phyloP scores from a whole-genome alignment of 139 green algal species.

The Gonium pectorale region DNA sequence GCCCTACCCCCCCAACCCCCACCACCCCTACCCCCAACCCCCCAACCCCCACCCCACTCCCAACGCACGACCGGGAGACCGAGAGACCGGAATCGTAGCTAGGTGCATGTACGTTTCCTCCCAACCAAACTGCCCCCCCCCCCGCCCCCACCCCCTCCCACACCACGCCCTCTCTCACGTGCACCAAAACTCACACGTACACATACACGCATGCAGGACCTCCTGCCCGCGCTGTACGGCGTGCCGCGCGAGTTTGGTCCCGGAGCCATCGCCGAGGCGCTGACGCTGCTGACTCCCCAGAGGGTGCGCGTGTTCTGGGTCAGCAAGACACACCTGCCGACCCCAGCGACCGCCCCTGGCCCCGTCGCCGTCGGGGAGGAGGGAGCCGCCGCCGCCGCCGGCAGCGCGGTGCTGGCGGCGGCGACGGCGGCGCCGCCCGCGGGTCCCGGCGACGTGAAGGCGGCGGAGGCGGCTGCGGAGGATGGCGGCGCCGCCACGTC shows the following conservation, averaged over 20 bases:
- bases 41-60: no score
- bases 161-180: no score
- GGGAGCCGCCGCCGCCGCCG: neutral
- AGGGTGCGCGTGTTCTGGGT: conserved; percentile 81
- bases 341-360: neutral
- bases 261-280: conserved; percentile 65
- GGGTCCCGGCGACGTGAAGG: conserved; percentile 49
- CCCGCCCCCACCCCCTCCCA: neutral
- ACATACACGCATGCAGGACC: conserved; percentile 40
- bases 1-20: no score
- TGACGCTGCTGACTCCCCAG: conserved; percentile 74
- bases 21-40: no score
- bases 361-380: neutral
- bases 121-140: neutral
- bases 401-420: neutral
- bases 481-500: neutral
- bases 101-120: no score
- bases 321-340: conserved; percentile 67
- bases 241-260: conserved; percentile 74
- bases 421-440: neutral
- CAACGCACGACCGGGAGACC: no score
- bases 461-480: neutral
- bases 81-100: no score
- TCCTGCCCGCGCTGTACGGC: conserved; percentile 77
- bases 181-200: no score